These are phyloP conservation scores for Rhizoctonia solani DNA, from an alignment of 1,284 basidiomycete genomes.

Conservation along the genomic window DNA sequence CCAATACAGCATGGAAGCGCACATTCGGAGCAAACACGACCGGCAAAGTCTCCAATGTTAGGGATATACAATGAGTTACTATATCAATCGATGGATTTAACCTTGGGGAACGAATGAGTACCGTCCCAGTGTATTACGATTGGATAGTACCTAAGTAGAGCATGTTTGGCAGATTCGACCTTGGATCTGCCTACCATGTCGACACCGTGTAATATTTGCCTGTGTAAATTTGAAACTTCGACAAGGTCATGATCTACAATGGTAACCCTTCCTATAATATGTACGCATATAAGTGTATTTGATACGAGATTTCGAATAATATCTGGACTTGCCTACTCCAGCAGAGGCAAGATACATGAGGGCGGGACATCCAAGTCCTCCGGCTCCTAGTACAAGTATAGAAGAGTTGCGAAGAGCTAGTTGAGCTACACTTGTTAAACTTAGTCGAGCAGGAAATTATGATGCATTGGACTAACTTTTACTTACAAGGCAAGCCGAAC, in stretches of 20 bases:
- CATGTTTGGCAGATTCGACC: conserved; percentile 75
- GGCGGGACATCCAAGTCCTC: conserved; percentile 94
- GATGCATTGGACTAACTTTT: neutral
- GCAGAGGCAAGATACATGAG: conserved; percentile 92
- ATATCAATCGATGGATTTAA: conserved; percentile 70
- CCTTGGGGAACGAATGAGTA: conserved; percentile 49
- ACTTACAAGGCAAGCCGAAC: conserved; percentile 79
- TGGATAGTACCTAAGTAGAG: conserved; percentile 60
- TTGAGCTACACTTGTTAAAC: conserved; percentile 63
- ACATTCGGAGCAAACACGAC: conserved; percentile 46
- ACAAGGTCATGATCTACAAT: conserved; percentile 93
- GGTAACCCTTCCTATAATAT: conserved; percentile 67
- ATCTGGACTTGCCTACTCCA: conserved; percentile 72
- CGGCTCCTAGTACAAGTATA: conserved; percentile 90
- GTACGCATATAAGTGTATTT: neutral
- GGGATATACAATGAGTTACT: conserved; percentile 56
- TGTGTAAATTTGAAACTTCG: conserved; percentile 89
- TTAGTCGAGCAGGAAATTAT: conserved; percentile 7
- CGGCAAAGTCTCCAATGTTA: conserved; percentile 58
- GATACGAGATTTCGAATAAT: neutral
- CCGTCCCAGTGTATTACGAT: conserved; percentile 5
- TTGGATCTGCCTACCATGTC: conserved; percentile 81
- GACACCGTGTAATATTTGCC: conserved; percentile 90
- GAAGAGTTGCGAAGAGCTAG: conserved; percentile 74
- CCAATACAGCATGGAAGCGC: conserved; percentile 80